phyloP scores from a whole-genome alignment of 192 early-diverging fungal genomes.

The Entomortierella chlamydospora region DNA sequence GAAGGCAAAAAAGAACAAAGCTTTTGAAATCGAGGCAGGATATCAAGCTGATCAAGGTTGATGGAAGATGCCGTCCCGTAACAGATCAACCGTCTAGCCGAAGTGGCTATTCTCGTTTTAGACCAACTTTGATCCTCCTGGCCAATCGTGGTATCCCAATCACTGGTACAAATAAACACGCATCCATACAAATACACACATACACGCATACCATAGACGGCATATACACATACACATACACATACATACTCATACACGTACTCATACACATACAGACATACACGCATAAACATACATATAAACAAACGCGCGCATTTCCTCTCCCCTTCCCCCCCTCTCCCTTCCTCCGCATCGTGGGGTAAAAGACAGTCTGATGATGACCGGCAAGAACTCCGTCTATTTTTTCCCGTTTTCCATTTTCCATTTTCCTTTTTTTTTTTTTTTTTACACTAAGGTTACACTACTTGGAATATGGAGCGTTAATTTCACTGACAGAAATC shows the following conservation, averaged over 20 bases:
- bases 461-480: neutral
- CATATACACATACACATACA: neutral
- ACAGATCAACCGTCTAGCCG: neutral
- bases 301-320: neutral
- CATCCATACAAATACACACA: neutral
- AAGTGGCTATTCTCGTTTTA: neutral
- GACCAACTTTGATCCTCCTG: neutral
- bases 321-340: neutral
- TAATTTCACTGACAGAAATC: too few species aligned
- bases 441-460: neutral
- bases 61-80: too few species aligned
- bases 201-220: too few species aligned
- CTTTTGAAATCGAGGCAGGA: neutral
- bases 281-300: neutral
- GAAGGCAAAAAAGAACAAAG: neutral
- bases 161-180: neutral
- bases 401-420: too few species aligned
- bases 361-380: too few species aligned
- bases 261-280: neutral
- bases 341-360: neutral
- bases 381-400: neutral
- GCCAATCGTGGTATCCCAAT: neutral
- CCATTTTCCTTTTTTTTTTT: too few species aligned
- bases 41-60: too few species aligned
- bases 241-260: neutral